phyloP scores from a whole-genome alignment of 176 grass and related monocot genomes.

The Aegilops tauschii region DNA sequence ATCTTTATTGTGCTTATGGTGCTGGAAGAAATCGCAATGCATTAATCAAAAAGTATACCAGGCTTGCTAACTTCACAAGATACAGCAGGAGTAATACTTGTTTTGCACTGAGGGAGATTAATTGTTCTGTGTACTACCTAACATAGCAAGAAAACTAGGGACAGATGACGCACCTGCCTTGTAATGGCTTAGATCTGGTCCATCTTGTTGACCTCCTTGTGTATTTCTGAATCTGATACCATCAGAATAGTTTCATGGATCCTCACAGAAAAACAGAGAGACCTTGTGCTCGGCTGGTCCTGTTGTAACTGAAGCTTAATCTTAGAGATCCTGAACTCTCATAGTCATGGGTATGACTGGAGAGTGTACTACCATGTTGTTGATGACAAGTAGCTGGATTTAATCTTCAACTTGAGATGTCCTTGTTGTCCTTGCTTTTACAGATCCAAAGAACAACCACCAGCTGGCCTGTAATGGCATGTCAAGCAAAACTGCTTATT shows the following conservation, averaged over 20 bases:
- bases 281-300: no score
- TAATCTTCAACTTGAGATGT: no score
- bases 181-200: background rate
- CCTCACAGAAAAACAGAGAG: background rate
- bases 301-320: no score
- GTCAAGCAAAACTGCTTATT: no score
- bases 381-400: no score
- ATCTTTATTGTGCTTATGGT: background rate
- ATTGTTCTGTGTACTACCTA: background rate
- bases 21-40: background rate
- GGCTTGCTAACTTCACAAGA: background rate
- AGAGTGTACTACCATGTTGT: no score
- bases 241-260: background rate
- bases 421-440: no score
- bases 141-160: background rate
- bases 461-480: no score
- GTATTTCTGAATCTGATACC: background rate
- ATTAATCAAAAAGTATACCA: background rate
- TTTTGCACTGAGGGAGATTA: background rate
- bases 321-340: no score
- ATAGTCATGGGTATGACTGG: no score
- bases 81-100: background rate
- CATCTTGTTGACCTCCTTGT: background rate
- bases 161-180: background rate
- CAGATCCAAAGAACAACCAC: no score